phyloP scores from a whole-genome alignment of 2,329 filamentous ascomycete genomes.

The Ceratocystiopsis sp. region DNA sequence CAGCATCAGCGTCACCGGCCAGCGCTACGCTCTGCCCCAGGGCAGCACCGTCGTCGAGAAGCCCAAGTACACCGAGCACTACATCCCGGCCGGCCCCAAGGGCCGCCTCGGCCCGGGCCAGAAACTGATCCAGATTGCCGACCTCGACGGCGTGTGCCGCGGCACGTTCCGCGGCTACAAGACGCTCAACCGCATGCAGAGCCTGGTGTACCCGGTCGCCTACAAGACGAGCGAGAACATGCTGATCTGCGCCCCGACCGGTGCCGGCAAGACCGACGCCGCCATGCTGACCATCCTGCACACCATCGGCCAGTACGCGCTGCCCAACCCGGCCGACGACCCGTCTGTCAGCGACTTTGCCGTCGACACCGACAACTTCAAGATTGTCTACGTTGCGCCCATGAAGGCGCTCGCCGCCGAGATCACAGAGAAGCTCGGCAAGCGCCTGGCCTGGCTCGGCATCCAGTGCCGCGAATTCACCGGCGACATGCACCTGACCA shows the following conservation, averaged over 20 bases:
- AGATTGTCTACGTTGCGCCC: conserved; percentile 95
- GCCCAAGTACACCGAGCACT: conserved; percentile 77
- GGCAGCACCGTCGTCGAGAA: conserved; percentile 55
- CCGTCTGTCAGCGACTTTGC: conserved; percentile 59
- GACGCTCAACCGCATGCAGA: conserved; percentile 92
- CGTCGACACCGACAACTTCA: conserved; percentile 78
- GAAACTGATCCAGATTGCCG: conserved; percentile 59
- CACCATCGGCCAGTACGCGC: conserved; percentile 69
- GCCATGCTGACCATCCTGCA: conserved; percentile 94
- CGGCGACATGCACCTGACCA: conserved; percentile 97
- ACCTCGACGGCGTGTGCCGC: conserved; percentile 76
- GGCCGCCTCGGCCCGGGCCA: conserved; percentile 57
- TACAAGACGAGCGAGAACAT: conserved; percentile 97
- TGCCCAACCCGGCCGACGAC: conserved; percentile 63
- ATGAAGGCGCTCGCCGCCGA: conserved; percentile 98
- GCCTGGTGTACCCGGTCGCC: conserved; percentile 82
- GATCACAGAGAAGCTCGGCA: conserved; percentile 85
- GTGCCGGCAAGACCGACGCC: conserved; percentile 96
- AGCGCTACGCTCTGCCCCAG: conserved; percentile 64
- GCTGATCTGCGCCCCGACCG: conserved; percentile 94
- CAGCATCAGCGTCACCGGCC: conserved; percentile 60
- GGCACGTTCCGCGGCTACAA: conserved; percentile 94
- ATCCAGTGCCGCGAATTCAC: conserved; percentile 87
- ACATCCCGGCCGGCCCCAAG: conserved; percentile 65
- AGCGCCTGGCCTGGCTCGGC: conserved; percentile 82